A percentile compares a stretch with the other conserved stretches of the same genome.
Conservation (phyloP, 345 rosid species). For the Arabis alpina region DNA sequence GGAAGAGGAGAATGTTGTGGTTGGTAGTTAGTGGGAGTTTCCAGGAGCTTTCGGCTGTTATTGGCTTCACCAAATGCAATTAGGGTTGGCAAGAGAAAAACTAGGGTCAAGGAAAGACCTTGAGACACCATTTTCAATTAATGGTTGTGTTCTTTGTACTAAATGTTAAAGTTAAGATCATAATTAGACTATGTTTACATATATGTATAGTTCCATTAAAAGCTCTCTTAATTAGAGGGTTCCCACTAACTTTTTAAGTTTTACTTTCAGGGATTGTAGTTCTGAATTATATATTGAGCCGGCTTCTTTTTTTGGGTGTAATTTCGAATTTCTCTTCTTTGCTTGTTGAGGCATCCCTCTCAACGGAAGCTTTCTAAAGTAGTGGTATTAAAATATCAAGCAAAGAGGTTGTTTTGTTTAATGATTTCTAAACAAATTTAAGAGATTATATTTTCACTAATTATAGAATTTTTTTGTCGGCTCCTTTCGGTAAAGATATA, state of each 20-base stretch:
- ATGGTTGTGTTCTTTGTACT: conserved; percentile 22
- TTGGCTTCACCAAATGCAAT: conserved; percentile 24
- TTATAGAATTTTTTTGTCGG: conserved; percentile 17
- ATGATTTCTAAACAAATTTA: background rate
- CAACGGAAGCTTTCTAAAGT: conserved; percentile 12
- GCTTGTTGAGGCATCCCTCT: conserved; percentile 4
- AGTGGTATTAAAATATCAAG: conserved; percentile 11
- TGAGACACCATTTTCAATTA: conserved; percentile 25
- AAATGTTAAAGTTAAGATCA: conserved; percentile 25
- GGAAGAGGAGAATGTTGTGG: conserved; percentile 27
- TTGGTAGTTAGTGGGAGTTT: background rate
- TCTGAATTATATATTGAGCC: conserved; percentile 14
- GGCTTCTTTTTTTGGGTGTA: conserved; percentile 4
- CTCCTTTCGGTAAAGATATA: conserved; percentile 1
- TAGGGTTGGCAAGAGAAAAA: conserved; percentile 22
- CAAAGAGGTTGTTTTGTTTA: conserved; percentile 10
- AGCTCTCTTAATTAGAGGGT: conserved; percentile 23
- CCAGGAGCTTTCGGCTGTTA: conserved; percentile 35
- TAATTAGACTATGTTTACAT: conserved; percentile 16
- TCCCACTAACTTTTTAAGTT: conserved; percentile 24
- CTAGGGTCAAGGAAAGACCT: conserved; percentile 17
- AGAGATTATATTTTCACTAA: background rate
- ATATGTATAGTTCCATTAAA: background rate
- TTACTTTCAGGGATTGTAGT: background rate
- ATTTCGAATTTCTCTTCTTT: background rate